Conservation (phyloP, 1,139 yeast genomes). For the Taphrina betulina region DNA sequence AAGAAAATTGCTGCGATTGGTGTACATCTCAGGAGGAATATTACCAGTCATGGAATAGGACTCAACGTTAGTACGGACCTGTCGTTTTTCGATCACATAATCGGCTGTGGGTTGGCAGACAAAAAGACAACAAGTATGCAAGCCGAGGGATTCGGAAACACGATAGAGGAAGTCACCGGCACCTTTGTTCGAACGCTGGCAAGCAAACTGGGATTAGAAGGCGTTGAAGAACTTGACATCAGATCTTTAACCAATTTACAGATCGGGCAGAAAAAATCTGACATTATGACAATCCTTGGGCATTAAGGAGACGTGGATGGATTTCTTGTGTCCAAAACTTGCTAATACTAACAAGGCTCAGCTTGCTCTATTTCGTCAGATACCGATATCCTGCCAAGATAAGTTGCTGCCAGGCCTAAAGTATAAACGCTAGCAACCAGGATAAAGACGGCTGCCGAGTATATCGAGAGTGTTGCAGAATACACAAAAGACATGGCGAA, state of each 20-base stretch:
- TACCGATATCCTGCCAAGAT: too few species aligned
- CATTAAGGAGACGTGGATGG: too few species aligned
- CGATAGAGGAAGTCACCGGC: background rate
- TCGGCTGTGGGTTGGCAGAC: constrained; percentile 82
- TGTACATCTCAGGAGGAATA: constrained; percentile 74
- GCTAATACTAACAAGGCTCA: too few species aligned
- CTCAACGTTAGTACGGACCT: constrained; percentile 76
- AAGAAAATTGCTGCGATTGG: constrained; percentile 88
- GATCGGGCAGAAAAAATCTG: too few species aligned
- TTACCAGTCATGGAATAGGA: constrained; percentile 88
- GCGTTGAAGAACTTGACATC: too few species aligned
- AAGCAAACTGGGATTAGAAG: background rate
- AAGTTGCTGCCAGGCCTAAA: background rate
- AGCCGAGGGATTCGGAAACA: constrained; percentile 9
- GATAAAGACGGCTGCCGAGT: constrained; percentile 5
- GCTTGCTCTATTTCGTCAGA: too few species aligned
- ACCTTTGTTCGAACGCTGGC: constrained; percentile 3
- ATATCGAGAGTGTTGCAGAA: constrained; percentile 8
- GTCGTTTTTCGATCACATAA: constrained; percentile 63
- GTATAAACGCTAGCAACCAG: background rate
- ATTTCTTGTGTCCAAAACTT: too few species aligned
- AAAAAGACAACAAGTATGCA: constrained; percentile 56
- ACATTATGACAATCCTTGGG: too few species aligned
- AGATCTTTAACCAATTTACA: too few species aligned
- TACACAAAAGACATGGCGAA: constrained; percentile 4